phyloP scores from a whole-genome alignment of 306 rosid species.

The Erythrophleum fordii region DNA sequence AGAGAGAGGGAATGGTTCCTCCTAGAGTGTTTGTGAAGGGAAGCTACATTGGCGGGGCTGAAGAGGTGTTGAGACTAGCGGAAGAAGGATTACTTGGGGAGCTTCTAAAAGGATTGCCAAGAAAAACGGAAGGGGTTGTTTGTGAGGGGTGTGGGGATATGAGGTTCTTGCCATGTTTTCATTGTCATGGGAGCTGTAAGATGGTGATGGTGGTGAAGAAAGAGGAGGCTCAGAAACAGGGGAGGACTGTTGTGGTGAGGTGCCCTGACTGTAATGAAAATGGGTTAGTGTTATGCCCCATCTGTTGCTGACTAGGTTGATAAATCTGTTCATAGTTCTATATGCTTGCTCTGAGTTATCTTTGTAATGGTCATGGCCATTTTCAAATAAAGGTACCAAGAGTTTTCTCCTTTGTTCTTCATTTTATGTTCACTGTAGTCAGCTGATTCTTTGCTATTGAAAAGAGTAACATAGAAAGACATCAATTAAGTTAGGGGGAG shows the following conservation, averaged over 20 bases:
- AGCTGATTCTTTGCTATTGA: background rate
- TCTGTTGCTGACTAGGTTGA: slow-evolving; percentile 55
- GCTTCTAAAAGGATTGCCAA: slow-evolving; percentile 68
- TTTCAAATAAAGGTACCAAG: background rate
- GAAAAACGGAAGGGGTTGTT: slow-evolving; percentile 57
- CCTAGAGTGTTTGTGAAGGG: slow-evolving; percentile 83
- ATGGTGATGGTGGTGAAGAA: slow-evolving; percentile 48
- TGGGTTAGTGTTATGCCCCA: slow-evolving; percentile 85
- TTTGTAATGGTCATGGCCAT: slow-evolving; percentile 22
- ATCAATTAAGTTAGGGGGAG: background rate
- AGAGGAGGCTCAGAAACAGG: slow-evolving; percentile 36
- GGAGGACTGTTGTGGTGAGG: slow-evolving; percentile 49
- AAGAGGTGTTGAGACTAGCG: slow-evolving; percentile 59
- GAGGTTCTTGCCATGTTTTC: slow-evolving; percentile 80
- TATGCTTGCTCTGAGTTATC: background rate
- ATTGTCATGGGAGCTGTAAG: slow-evolving; percentile 86
- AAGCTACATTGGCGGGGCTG: slow-evolving; percentile 68
- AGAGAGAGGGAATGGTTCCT: slow-evolving; percentile 49
- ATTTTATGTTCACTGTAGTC: background rate
- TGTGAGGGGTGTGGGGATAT: slow-evolving; percentile 90
- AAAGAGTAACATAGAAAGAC: background rate
- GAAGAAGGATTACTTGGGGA: slow-evolving; percentile 71
- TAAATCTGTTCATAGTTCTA: slow-evolving; percentile 19
- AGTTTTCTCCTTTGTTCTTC: background rate
- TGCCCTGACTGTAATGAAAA: slow-evolving; percentile 87